Percentiles rank a stretch among this genome's conserved stretches.
Conservation (phyloP, 2,329 filamentous ascomycete genomes). For the Alternaria burnsii region DNA sequence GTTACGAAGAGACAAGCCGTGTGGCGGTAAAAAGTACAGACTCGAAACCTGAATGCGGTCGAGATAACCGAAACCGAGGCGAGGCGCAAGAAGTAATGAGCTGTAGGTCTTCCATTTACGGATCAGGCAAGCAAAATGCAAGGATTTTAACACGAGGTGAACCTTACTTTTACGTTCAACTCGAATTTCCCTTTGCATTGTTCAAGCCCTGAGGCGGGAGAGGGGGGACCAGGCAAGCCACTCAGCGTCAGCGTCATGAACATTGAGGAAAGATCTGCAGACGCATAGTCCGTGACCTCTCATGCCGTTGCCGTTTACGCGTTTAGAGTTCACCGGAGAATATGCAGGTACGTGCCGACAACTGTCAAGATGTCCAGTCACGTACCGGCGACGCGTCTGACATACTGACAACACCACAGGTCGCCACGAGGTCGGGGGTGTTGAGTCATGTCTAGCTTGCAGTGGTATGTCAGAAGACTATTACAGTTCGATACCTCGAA, state of each 20-base stretch:
- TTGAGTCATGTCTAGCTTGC: neutral
- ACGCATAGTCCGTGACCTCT: neutral
- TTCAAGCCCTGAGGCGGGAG: neutral
- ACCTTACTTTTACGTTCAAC: neutral
- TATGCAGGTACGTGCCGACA: constrained; percentile 1
- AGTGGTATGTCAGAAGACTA: neutral
- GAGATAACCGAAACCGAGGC: constrained; percentile 1
- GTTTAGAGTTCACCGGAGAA: neutral
- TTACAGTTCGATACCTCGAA: neutral
- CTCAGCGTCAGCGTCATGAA: neutral
- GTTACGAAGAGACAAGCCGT: constrained; percentile 11
- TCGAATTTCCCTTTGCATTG: neutral
- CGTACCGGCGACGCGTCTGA: neutral
- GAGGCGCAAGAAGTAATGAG: constrained; percentile 1
- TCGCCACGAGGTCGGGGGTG: neutral
- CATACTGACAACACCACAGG: neutral
- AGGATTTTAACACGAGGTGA: neutral
- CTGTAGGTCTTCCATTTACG: neutral
- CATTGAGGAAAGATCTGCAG: neutral
- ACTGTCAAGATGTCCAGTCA: neutral
- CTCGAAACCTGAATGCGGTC: constrained; percentile 7
- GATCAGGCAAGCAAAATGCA: neutral
- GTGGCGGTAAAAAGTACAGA: constrained; percentile 3
- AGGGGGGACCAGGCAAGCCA: neutral
- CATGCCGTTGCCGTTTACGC: neutral